phyloP scores from a whole-genome alignment of 176 grass and related monocot species.

The Phoenix dactylifera region DNA sequence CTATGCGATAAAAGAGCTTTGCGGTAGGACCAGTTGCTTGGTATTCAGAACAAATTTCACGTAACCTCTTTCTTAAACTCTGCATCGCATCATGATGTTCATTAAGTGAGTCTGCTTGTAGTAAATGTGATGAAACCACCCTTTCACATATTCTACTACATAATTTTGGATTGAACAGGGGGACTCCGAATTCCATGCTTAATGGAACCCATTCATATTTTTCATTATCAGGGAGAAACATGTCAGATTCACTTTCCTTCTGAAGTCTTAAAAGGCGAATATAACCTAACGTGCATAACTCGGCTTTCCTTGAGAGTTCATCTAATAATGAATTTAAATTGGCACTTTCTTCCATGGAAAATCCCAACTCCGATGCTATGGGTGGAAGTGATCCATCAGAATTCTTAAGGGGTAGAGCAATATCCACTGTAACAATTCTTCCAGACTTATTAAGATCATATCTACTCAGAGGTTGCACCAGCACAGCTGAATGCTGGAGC shows the following conservation, averaged over 20 bases:
- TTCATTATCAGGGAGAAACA: slow-evolving; percentile 29
- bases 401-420: slow-evolving; percentile 73
- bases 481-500: slow-evolving; percentile 77
- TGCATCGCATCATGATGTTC: slow-evolving; percentile 77
- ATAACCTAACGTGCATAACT: slow-evolving; percentile 72
- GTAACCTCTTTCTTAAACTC: slow-evolving; percentile 60
- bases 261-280: slow-evolving; percentile 81
- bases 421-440: slow-evolving; percentile 63
- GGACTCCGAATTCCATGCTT: slow-evolving; percentile 93
- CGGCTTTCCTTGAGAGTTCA: slow-evolving; percentile 53
- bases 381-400: slow-evolving; percentile 56
- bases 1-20: slow-evolving; percentile 63
- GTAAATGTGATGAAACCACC: slow-evolving; percentile 49
- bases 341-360: slow-evolving; percentile 33
- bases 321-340: slow-evolving; percentile 61
- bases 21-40: slow-evolving; percentile 81
- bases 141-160: slow-evolving; percentile 81
- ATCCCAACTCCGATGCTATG: slow-evolving; percentile 32
- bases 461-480: slow-evolving; percentile 82
- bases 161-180: slow-evolving; percentile 82
- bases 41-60: slow-evolving; percentile 79
- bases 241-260: slow-evolving; percentile 33
- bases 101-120: slow-evolving; percentile 62
- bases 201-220: slow-evolving; percentile 89
- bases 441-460: slow-evolving; percentile 70